A percentile compares a stretch with the other conserved stretches of the same genome.
Evolutionary conservation across 2,329 filamentous ascomycete species (phyloP).

Genomic region (Aphanoascus verrucosus): DNA sequence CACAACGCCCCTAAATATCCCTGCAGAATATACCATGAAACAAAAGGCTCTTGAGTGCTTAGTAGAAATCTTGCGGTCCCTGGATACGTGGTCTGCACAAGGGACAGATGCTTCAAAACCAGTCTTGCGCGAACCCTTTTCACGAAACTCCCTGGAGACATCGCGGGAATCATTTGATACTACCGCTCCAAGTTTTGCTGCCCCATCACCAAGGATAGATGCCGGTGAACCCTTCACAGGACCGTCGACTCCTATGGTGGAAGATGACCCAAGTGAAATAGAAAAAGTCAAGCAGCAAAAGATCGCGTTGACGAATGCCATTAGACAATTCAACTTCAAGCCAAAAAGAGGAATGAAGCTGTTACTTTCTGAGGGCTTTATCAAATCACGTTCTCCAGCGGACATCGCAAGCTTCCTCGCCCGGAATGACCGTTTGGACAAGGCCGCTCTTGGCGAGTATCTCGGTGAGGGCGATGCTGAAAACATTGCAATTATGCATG

Average conservation of each 20-base stretch:
- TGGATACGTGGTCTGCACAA: constrained; percentile 87
- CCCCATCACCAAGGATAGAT: constrained; percentile 51
- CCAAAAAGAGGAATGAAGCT: constrained; percentile 86
- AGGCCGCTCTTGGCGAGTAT: constrained; percentile 85
- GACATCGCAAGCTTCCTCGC: constrained; percentile 79
- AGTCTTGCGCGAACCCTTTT: constrained; percentile 5
- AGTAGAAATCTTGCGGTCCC: constrained; percentile 75
- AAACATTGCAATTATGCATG: constrained; percentile 96
- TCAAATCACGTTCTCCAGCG: constrained; percentile 62
- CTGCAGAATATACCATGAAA: constrained; percentile 84
- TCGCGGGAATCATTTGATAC: constrained; percentile 68
- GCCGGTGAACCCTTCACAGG: constrained; percentile 43
- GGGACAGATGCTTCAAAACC: constrained; percentile 40
- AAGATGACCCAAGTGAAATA: constrained; percentile 89
- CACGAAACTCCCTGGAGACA: constrained; percentile 47
- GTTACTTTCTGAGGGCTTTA: constrained; percentile 75
- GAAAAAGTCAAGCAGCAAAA: constrained; percentile 91
- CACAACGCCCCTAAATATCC: constrained; percentile 51
- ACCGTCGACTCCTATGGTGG: constrained; percentile 56
- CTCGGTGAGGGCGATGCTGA: constrained; percentile 86
- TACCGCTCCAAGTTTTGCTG: constrained; percentile 36
- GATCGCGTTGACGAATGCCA: constrained; percentile 78
- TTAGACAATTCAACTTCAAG: constrained; percentile 94
- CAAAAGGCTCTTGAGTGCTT: constrained; percentile 78
- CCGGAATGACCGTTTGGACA: constrained; percentile 74